Evolutionary conservation across 768 basidiomycete genomes (phyloP).

Genomic region (Mycena belliarum): DNA sequence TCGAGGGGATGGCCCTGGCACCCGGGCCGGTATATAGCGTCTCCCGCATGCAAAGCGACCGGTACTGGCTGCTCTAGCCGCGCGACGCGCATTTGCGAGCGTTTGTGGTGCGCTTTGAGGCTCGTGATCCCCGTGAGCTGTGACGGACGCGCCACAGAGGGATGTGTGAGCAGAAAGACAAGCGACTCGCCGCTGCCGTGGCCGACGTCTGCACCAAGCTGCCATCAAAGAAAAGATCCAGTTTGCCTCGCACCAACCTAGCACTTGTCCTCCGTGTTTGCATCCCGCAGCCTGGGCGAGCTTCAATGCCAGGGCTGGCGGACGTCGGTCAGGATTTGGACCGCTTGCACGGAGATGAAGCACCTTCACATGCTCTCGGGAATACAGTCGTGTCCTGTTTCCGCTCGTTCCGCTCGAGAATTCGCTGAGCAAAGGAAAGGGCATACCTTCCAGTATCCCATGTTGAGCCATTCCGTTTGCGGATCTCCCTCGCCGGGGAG

Average conservation of each 20-base stretch:
- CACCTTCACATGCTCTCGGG: slow-evolving; percentile 64
- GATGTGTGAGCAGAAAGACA: slow-evolving; percentile 50
- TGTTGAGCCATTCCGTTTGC: slow-evolving; percentile 68
- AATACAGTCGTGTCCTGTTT: slow-evolving; percentile 50
- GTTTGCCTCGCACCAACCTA: slow-evolving; percentile 42
- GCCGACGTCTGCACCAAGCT: slow-evolving; percentile 53
- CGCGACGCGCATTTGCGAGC: slow-evolving; percentile 44
- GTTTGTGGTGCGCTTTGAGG: slow-evolving; percentile 46
- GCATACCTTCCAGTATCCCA: slow-evolving; percentile 67
- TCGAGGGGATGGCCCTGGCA: slow-evolving; percentile 45
- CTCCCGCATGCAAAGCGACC: slow-evolving; percentile 46
- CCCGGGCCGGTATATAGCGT: slow-evolving; percentile 46
- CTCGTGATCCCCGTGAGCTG: slow-evolving; percentile 60
- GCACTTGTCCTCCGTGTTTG: slow-evolving; percentile 43
- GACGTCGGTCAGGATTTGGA: slow-evolving; percentile 5
- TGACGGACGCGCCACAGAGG: slow-evolving; percentile 46
- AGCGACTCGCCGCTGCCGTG: slow-evolving; percentile 71
- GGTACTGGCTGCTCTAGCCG: slow-evolving; percentile 26
- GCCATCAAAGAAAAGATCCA: neutral
- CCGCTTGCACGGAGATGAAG: neutral
- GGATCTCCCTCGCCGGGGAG: slow-evolving; percentile 29
- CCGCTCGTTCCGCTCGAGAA: neutral
- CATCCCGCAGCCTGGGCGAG: slow-evolving; percentile 45
- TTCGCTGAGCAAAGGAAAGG: neutral
- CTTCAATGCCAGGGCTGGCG: slow-evolving; percentile 52